Conservation (phyloP, 306 rosid genomes). For the Fragaria iinumae region DNA sequence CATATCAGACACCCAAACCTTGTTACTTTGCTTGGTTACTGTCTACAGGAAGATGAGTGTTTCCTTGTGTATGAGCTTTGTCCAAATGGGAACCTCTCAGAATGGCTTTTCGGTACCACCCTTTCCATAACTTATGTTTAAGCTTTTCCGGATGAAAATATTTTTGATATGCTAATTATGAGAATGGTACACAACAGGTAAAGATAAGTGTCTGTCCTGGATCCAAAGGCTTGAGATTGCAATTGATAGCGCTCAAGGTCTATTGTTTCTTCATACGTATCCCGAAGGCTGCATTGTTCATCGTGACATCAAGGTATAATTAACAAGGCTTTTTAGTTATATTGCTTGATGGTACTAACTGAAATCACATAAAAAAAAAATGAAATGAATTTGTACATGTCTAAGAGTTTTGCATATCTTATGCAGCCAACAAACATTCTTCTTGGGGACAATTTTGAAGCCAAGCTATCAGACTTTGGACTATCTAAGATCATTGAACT, state of each 20-base stretch:
- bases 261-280: conserved; percentile 55
- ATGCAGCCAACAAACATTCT: conserved; percentile 69
- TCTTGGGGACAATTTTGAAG: conserved; percentile 57
- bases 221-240: conserved; percentile 59
- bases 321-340: not conserved
- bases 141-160: not conserved
- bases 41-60: conserved; percentile 47
- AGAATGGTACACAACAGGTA: conserved; percentile 30
- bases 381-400: not conserved
- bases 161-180: not conserved
- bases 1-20: conserved; percentile 59
- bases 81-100: conserved; percentile 60
- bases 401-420: conserved; percentile 8
- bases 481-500: conserved; percentile 49
- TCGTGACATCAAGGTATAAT: conserved; percentile 56
- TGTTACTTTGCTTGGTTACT: conserved; percentile 49
- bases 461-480: conserved; percentile 66
- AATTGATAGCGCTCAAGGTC: conserved; percentile 49
- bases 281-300: conserved; percentile 69
- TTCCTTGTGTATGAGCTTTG: conserved; percentile 71
- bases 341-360: not conserved
- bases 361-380: not conserved
- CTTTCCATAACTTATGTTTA: not conserved
- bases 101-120: conserved; percentile 61
- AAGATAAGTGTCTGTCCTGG: conserved; percentile 54